Base-by-base conservation (phyloP, 805 yeast genomes). In the Candida tibetensis region DNA sequence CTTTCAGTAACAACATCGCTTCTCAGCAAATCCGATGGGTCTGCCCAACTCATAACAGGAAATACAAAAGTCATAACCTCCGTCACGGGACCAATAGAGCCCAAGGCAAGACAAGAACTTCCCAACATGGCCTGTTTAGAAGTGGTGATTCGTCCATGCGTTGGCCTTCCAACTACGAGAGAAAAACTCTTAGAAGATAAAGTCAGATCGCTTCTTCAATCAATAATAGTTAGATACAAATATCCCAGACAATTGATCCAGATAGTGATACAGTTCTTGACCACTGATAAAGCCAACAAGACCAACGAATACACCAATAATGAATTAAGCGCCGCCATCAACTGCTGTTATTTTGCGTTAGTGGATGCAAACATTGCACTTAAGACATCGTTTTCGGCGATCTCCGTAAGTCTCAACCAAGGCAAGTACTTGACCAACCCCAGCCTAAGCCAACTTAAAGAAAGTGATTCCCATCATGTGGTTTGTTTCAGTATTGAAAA, bases 11-110 rank as follows among this genome's bases (percentile, higher is more conserved):
- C 35, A 40, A 54, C 55, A 27, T 56, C 60, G 16, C 45, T 66
- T 3, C 60, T 87, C 33, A 62, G 66, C 38, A 74, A 79, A 45
- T 91, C 82, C 2, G 96, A 88, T 57, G 97, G 97, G 1, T 85
- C 95, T 1, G 81, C 91, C 1, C 74, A 74, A 17, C 67, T 81
- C 40, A 55, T 62, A 12, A 56, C 64, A n/a, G 77, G 74, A 2
- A 58, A 58, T 13, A 77, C 84, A 1, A 75, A 75, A 40, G 80
- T 85, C 2, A 62, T 90, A 2, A 78, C 82, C 30, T 80, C 96
- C 0, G 90, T 91, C 1, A 76, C 90, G 1, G 99, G 99, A 0
- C 99, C 99, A 0, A 74, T 91, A 21, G 97, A 91, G 52, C 81
- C 87, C 8, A 83, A 82, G 56, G 62, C 78, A 10, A 76, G 91